Percentiles rank a stretch among this genome's conserved stretches.
phyloP scores from a whole-genome alignment of 2,329 filamentous ascomycete genomes.

The Ophiostoma pallidulum region DNA sequence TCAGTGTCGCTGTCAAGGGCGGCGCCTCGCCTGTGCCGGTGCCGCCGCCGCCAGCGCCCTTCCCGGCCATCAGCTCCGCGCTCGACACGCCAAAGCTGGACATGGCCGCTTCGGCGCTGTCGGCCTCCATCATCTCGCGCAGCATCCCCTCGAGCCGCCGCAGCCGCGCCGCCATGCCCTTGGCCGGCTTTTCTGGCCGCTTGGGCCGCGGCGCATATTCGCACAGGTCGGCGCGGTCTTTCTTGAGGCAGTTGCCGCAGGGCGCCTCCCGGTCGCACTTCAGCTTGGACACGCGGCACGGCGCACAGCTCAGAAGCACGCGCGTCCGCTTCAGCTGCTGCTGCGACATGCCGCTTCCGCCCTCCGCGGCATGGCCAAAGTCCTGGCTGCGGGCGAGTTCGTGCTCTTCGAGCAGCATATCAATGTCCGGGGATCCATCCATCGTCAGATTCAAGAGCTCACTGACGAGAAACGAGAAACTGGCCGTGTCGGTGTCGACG shows the following conservation, averaged over 20 bases:
- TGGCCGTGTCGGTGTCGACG: too few species aligned
- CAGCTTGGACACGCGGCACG: conserved; percentile 45
- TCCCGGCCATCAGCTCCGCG: conserved; percentile 1
- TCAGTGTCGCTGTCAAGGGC: neutral
- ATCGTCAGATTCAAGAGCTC: too few species aligned
- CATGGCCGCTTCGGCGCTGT: conserved; percentile 11
- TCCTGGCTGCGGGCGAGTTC: neutral
- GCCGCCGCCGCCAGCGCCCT: too few species aligned
- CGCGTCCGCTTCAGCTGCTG: conserved; percentile 33
- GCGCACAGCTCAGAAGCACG: conserved; percentile 42
- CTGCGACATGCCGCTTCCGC: neutral
- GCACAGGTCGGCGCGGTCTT: conserved; percentile 36
- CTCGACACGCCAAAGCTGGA: conserved; percentile 12
- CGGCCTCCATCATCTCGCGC: conserved; percentile 41
- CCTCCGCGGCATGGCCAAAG: neutral
- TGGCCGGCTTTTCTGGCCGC: conserved; percentile 29
- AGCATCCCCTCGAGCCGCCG: conserved; percentile 49
- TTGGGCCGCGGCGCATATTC: conserved; percentile 38
- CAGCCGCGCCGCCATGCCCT: conserved; percentile 45
- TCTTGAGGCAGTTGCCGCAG: conserved; percentile 44
- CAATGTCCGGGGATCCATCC: neutral
- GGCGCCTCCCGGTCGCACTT: conserved; percentile 46
- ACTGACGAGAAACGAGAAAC: too few species aligned
- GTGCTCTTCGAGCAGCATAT: neutral
- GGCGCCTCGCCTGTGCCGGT: neutral